These are phyloP conservation scores for Ensete ventricosum DNA, from an alignment of 176 grass and related monocot genomes.

Conservation along the genomic window DNA sequence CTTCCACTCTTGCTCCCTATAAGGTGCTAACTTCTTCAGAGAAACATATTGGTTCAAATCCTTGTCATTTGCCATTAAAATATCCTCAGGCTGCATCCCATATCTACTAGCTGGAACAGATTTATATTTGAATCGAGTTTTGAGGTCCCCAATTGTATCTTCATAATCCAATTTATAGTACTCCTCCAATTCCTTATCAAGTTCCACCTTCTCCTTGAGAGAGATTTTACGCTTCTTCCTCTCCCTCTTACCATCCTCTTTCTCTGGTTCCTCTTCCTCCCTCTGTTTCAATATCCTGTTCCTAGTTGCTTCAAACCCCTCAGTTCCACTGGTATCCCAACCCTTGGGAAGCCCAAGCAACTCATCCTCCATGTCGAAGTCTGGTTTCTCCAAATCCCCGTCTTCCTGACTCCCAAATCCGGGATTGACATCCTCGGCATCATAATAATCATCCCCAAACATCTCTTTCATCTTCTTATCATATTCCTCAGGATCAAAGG, in stretches of 20 bases:
- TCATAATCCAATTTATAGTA: slow-evolving; percentile 93
- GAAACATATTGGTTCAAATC: slow-evolving; percentile 93
- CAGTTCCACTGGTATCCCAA: slow-evolving; percentile 30
- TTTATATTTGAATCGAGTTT: slow-evolving; percentile 86
- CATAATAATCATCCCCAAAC: slow-evolving; percentile 64
- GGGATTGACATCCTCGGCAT: slow-evolving; percentile 57
- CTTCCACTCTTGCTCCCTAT: slow-evolving; percentile 69
- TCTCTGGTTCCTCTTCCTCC: slow-evolving; percentile 21
- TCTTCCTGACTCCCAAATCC: slow-evolving; percentile 52
- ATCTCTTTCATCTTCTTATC: slow-evolving; percentile 76
- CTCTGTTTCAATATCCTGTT: slow-evolving; percentile 30
- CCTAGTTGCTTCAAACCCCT: slow-evolving; percentile 32
- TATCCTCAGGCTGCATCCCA: slow-evolving; percentile 46
- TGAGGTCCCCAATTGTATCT: slow-evolving; percentile 85
- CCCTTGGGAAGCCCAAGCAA: slow-evolving; percentile 56
- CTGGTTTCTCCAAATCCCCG: slow-evolving; percentile 53
- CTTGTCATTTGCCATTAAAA: slow-evolving; percentile 50
- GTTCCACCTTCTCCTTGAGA: slow-evolving; percentile 68
- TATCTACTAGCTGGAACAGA: slow-evolving; percentile 55
- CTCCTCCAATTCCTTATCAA: slow-evolving; percentile 92
- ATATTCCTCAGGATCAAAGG: slow-evolving; percentile 84
- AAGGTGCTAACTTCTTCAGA: slow-evolving; percentile 84
- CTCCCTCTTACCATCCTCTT: slow-evolving; percentile 21
- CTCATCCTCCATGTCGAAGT: slow-evolving; percentile 88
- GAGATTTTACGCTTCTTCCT: slow-evolving; percentile 54